A percentile compares a stretch with the other conserved stretches of the same genome.
These are phyloP conservation scores for Ustilago lituana DNA, from an alignment of 1,284 basidiomycete genomes.

Conservation along the genomic window DNA sequence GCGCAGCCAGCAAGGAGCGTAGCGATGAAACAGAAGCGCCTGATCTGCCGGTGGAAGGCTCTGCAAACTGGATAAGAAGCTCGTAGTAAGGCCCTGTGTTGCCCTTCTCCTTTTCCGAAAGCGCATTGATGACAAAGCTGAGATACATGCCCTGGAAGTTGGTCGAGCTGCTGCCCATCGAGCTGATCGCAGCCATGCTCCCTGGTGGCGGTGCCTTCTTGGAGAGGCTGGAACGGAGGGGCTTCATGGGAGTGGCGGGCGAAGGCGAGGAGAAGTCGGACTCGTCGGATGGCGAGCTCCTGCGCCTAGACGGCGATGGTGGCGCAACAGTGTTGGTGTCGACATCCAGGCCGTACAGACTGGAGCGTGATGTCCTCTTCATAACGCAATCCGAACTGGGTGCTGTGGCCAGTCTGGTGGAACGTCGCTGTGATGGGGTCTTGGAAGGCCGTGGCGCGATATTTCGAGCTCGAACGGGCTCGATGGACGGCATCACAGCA, in stretches of 20 bases:
- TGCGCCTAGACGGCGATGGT: slow-evolving; percentile 35
- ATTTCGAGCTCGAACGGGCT: slow-evolving; percentile 28
- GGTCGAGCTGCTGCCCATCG: slow-evolving; percentile 19
- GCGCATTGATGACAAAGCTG: slow-evolving; percentile 81
- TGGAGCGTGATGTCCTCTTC: slow-evolving; percentile 28
- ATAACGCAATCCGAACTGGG: slow-evolving; percentile 8
- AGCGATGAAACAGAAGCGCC: slow-evolving; percentile 53
- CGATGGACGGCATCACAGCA: slow-evolving; percentile 46
- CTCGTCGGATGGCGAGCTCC: slow-evolving; percentile 29
- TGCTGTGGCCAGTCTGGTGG: background rate
- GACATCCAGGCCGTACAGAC: slow-evolving; percentile 4
- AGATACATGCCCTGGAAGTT: slow-evolving; percentile 78
- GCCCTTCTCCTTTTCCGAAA: slow-evolving; percentile 75
- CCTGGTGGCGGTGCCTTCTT: slow-evolving; percentile 41
- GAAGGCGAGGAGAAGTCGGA: slow-evolving; percentile 34
- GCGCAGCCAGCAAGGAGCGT: slow-evolving; percentile 69
- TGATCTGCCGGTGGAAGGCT: slow-evolving; percentile 29
- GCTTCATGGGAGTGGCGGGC: slow-evolving; percentile 29
- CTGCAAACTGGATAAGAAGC: slow-evolving; percentile 71
- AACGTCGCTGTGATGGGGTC: slow-evolving; percentile 2
- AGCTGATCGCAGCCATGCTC: slow-evolving; percentile 39
- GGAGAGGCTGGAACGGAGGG: slow-evolving; percentile 38
- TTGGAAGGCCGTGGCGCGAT: slow-evolving; percentile 26
- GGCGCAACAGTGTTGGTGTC: slow-evolving; percentile 2
- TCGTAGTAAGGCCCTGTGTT: slow-evolving; percentile 69